phyloP scores from a whole-genome alignment of 306 rosid species.

The Crataegus laevigata region DNA sequence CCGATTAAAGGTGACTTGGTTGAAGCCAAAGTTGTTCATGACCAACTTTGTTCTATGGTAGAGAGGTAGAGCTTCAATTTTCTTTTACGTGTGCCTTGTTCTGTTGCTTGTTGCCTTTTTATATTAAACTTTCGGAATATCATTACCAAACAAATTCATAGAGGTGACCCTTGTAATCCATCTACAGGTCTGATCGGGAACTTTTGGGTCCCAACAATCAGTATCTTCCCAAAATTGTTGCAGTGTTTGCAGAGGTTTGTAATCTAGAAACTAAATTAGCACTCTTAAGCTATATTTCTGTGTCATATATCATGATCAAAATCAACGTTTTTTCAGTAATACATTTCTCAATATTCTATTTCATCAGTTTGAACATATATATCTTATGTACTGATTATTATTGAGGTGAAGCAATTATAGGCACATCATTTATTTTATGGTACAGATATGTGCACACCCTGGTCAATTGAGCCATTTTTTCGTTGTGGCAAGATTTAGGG shows the following conservation, averaged over 20 bases:
- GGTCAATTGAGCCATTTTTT: not conserved
- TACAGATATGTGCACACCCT: not conserved
- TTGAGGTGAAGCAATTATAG: not conserved
- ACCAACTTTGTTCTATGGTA: slow-evolving; percentile 64
- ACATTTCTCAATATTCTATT: not conserved
- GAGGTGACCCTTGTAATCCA: not conserved
- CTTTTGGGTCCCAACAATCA: slow-evolving; percentile 65
- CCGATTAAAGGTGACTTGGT: slow-evolving; percentile 69
- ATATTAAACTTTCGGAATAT: not conserved
- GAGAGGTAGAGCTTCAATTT: slow-evolving; percentile 48
- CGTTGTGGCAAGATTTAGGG: not conserved
- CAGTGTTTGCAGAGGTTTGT: slow-evolving; percentile 65
- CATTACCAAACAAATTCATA: not conserved
- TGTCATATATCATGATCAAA: not conserved
- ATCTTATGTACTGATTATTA: not conserved
- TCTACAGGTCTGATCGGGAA: slow-evolving; percentile 58
- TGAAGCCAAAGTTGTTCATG: slow-evolving; percentile 68
- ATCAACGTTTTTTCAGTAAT: not conserved
- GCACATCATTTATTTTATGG: not conserved
- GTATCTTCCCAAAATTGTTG: slow-evolving; percentile 61
- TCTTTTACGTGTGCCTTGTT: not conserved
- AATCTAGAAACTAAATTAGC: not conserved
- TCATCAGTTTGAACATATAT: not conserved
- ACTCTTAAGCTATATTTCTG: not conserved
- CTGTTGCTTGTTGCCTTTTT: not conserved